Conservation (phyloP, 2,329 filamentous ascomycete species). For the Colletotrichum melonis region DNA sequence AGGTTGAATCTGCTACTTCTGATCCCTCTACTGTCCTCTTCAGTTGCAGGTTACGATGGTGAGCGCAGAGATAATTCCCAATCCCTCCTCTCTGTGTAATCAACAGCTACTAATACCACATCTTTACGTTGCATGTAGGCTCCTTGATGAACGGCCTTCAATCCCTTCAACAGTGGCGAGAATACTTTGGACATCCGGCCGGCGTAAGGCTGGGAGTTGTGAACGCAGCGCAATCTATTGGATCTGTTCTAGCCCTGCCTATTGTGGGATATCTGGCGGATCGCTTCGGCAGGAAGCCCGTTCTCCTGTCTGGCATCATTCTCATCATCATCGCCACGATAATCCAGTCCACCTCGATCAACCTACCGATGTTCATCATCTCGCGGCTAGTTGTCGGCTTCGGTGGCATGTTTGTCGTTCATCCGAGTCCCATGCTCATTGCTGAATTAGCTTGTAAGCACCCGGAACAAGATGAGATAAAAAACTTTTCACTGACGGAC, state of each 20-base stretch:
- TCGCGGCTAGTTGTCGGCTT: slow-evolving; percentile 47
- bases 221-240: slow-evolving; percentile 55
- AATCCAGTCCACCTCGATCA: slow-evolving; percentile 50
- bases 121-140: slow-evolving; percentile 36
- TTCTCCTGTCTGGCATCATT: slow-evolving; percentile 48
- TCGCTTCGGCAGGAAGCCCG: slow-evolving; percentile 50
- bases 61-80: not conserved
- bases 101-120: too few species aligned
- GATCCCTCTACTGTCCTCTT: slow-evolving; percentile 44
- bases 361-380: slow-evolving; percentile 48
- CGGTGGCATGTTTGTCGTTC: slow-evolving; percentile 53
- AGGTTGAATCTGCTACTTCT: slow-evolving; percentile 56
- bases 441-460: slow-evolving; percentile 43
- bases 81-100: not conserved
- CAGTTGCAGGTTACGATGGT: slow-evolving; percentile 33
- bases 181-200: slow-evolving; percentile 44
- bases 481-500: too few species aligned
- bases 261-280: slow-evolving; percentile 52
- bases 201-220: slow-evolving; percentile 49
- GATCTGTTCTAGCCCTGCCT: slow-evolving; percentile 54
- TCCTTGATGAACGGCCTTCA: slow-evolving; percentile 55
- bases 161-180: slow-evolving; percentile 47
- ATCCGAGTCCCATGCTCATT: slow-evolving; percentile 49
- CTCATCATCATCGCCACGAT: slow-evolving; percentile 48
- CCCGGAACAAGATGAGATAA: too few species aligned